Percentiles rank a stretch among this genome's conserved stretches.
Evolutionary conservation across 108 stramenopile genomes (phyloP).

Genomic region (Nitzschia inconspicua): DNA sequence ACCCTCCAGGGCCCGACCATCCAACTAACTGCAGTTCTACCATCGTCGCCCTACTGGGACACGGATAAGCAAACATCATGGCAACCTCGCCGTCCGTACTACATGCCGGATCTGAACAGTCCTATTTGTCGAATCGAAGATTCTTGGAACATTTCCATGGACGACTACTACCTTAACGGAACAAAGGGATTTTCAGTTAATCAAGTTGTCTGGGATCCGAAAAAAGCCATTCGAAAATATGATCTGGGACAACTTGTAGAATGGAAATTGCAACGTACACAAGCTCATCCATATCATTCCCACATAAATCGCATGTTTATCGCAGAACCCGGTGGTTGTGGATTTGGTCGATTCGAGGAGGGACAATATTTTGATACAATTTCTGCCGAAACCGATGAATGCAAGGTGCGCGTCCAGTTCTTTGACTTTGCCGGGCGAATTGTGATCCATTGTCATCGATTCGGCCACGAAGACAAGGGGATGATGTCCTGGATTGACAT

Average conservation of each 20-base stretch:
- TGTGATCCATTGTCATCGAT: conserved; percentile 44
- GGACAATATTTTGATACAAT: conserved; percentile 55
- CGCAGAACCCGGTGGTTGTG: conserved; percentile 37
- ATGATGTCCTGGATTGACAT: conserved; percentile 36
- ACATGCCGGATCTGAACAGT: conserved; percentile 16
- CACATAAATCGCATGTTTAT: conserved; percentile 52
- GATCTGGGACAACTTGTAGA: conserved; percentile 28
- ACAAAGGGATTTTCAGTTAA: conserved; percentile 24
- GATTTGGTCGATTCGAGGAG: conserved; percentile 20
- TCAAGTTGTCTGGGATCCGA: conserved; percentile 15
- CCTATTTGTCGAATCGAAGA: background rate
- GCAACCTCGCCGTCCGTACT: conserved; percentile 24
- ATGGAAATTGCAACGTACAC: conserved; percentile 20
- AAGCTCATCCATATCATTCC: conserved; percentile 41
- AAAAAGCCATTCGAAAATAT: conserved; percentile 14
- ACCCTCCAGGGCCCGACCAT: background rate
- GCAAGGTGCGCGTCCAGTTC: conserved; percentile 34
- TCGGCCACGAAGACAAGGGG: conserved; percentile 41
- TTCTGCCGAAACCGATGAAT: conserved; percentile 6
- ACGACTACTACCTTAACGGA: conserved; percentile 5
- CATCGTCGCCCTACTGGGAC: conserved; percentile 16
- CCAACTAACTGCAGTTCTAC: background rate
- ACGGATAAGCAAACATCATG: background rate
- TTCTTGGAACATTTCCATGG: conserved; percentile 21
- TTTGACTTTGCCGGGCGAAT: conserved; percentile 30